phyloP scores from a whole-genome alignment of 805 yeast species.

The Barnettozyma sp. region DNA sequence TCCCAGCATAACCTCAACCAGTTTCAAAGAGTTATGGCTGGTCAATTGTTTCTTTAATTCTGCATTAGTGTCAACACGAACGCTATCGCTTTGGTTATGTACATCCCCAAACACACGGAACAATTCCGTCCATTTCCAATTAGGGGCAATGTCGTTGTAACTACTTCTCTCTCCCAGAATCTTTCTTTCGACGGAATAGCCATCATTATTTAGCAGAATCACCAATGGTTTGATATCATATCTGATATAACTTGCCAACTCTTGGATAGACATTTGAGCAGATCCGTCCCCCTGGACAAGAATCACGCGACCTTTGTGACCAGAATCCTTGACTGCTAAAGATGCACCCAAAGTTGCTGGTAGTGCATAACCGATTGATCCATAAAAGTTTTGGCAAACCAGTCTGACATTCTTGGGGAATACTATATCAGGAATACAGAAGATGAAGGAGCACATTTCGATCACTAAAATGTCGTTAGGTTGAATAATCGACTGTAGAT shows the following conservation, averaged over 20 bases:
- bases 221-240: slow-evolving; percentile 51
- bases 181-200: slow-evolving; percentile 60
- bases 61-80: slow-evolving; percentile 29
- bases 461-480: slow-evolving; percentile 53
- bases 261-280: slow-evolving; percentile 60
- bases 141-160: slow-evolving; percentile 53
- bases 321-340: slow-evolving; percentile 45
- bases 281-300: slow-evolving; percentile 66
- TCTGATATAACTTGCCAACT: slow-evolving; percentile 50
- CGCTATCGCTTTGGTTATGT: slow-evolving; percentile 34
- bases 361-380: slow-evolving; percentile 58
- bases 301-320: slow-evolving; percentile 35
- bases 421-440: slow-evolving; percentile 49
- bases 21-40: slow-evolving; percentile 31
- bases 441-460: slow-evolving; percentile 62
- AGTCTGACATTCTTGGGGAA: slow-evolving; percentile 47
- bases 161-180: slow-evolving; percentile 48
- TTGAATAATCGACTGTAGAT: slow-evolving; percentile 43
- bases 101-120: slow-evolving; percentile 51
- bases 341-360: slow-evolving; percentile 61
- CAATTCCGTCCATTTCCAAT: slow-evolving; percentile 46
- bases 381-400: slow-evolving; percentile 59
- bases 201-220: slow-evolving; percentile 55
- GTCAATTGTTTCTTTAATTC: slow-evolving; percentile 3
- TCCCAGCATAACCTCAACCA: slow-evolving; percentile 52